phyloP scores from a whole-genome alignment of 371 early-diverging fungal genomes.

The Apophysomyces trapeziformis region DNA sequence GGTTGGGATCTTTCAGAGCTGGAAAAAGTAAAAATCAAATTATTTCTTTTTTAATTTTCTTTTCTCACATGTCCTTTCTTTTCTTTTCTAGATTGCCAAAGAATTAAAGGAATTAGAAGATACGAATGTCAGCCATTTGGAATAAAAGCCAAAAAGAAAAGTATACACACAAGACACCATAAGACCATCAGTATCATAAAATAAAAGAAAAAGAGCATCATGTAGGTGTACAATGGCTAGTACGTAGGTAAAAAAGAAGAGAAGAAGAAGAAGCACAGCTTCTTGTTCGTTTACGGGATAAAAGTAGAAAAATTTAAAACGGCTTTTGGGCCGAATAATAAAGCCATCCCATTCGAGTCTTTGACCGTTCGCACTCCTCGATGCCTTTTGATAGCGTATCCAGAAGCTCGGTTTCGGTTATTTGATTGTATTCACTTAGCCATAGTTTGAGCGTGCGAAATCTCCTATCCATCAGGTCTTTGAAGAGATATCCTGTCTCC shows the following conservation, averaged over 20 bases:
- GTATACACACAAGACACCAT: not conserved
- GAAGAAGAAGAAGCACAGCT: slow-evolving; percentile 18
- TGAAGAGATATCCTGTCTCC: slow-evolving; percentile 27
- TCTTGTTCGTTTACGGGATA: slow-evolving; percentile 2
- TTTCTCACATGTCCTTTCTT: not conserved
- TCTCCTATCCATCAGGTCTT: slow-evolving; percentile 23
- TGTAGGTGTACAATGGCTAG: slow-evolving; percentile 9
- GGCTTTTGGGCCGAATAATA: slow-evolving; percentile 23
- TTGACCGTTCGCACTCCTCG: slow-evolving; percentile 26
- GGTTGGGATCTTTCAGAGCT: slow-evolving; percentile 80
- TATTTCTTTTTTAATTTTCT: slow-evolving; percentile 1
- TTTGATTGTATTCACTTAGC: slow-evolving; percentile 15
- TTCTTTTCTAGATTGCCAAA: not conserved
- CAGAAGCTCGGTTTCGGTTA: slow-evolving; percentile 6
- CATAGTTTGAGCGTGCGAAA: slow-evolving; percentile 17
- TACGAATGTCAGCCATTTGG: slow-evolving; percentile 6
- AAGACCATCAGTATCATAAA: no score
- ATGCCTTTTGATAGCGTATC: slow-evolving; percentile 13
- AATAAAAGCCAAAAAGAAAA: slow-evolving; percentile 7
- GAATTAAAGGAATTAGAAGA: slow-evolving; percentile 15
- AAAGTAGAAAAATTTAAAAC: not conserved
- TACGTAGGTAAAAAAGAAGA: slow-evolving; percentile 1
- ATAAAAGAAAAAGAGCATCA: not conserved
- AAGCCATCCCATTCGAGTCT: slow-evolving; percentile 26
- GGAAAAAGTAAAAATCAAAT: slow-evolving; percentile 52